A percentile compares a stretch with the other conserved stretches of the same genome.
These are phyloP conservation scores for Saprolegnia diclina DNA, from an alignment of 352 stramenopile species.

Conservation along the genomic window DNA sequence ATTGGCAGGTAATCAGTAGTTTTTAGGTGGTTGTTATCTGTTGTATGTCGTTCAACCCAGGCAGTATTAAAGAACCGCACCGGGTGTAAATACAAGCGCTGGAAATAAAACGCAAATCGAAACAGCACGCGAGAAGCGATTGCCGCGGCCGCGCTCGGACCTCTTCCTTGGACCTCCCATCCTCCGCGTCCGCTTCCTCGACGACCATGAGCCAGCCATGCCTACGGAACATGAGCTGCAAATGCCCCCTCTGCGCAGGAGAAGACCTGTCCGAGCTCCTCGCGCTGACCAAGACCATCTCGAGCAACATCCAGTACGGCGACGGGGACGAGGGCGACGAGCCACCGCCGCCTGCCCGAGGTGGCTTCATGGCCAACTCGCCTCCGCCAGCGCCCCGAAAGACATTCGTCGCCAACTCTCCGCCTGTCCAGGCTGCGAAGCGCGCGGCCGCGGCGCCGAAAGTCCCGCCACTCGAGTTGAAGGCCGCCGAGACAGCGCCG, in stretches of 20 bases:
- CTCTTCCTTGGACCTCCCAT: no score
- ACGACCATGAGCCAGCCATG: conserved; percentile 35
- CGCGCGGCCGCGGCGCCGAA: conserved; percentile 24
- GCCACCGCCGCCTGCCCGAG: conserved; percentile 32
- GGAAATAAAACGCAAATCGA: no score
- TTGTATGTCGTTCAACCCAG: no score
- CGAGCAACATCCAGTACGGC: conserved; percentile 71
- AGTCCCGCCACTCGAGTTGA: conserved; percentile 19
- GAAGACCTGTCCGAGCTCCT: conserved; percentile 73
- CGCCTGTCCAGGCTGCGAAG: neutral
- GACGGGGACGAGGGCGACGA: conserved; percentile 34
- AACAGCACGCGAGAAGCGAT: no score
- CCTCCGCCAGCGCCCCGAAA: conserved; percentile 33
- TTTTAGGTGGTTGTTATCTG: no score
- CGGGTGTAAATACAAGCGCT: no score
- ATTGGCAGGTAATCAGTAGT: no score
- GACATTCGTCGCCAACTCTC: conserved; percentile 10
- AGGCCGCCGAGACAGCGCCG: neutral
- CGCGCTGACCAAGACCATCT: conserved; percentile 75
- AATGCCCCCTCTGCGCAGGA: conserved; percentile 69
- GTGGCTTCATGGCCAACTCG: conserved; percentile 42
- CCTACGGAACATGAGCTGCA: conserved; percentile 84
- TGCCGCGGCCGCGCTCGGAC: no score
- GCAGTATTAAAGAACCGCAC: no score
- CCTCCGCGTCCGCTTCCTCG: no score